A percentile compares a stretch with the other conserved stretches of the same genome.
phyloP scores from a whole-genome alignment of 108 stramenopile species.

The Skeletonema grethae region DNA sequence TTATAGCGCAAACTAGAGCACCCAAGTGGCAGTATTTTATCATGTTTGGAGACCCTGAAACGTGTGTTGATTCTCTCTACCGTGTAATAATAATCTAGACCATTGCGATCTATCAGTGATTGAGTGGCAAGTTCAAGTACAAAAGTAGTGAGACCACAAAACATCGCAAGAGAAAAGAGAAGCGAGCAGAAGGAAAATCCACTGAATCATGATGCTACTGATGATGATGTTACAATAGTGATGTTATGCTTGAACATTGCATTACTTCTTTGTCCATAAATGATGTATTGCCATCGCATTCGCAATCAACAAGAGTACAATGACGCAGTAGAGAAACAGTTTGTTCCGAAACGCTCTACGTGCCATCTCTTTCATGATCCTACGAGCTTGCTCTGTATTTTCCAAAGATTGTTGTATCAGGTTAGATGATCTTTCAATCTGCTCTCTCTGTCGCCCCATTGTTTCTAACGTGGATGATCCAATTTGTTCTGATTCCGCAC shows the following conservation, averaged over 20 bases:
- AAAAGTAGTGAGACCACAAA: too few species aligned
- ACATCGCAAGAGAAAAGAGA: too few species aligned
- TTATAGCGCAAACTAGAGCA: neutral
- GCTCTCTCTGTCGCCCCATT: conserved; percentile 81
- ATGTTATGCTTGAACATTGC: neutral
- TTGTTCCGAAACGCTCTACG: conserved; percentile 66
- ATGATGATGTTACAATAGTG: too few species aligned
- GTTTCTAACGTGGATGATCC: conserved; percentile 61
- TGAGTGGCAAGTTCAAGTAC: too few species aligned
- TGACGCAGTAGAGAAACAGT: conserved; percentile 60
- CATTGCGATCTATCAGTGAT: too few species aligned
- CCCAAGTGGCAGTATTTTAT: too few species aligned
- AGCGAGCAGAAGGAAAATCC: too few species aligned
- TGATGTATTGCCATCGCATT: conserved; percentile 52
- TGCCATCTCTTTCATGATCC: conserved; percentile 63
- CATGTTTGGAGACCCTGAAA: too few species aligned
- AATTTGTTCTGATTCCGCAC: conserved; percentile 74
- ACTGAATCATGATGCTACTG: too few species aligned
- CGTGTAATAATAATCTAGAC: too few species aligned
- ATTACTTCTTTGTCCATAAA: conserved; percentile 28
- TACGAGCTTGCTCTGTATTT: conserved; percentile 58
- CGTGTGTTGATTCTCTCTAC: too few species aligned
- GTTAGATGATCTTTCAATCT: conserved; percentile 57
- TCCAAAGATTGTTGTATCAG: conserved; percentile 52
- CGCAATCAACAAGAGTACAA: conserved; percentile 55